Conservation (phyloP, 805 yeast species). For the Helenozyma baotianmanensis region DNA sequence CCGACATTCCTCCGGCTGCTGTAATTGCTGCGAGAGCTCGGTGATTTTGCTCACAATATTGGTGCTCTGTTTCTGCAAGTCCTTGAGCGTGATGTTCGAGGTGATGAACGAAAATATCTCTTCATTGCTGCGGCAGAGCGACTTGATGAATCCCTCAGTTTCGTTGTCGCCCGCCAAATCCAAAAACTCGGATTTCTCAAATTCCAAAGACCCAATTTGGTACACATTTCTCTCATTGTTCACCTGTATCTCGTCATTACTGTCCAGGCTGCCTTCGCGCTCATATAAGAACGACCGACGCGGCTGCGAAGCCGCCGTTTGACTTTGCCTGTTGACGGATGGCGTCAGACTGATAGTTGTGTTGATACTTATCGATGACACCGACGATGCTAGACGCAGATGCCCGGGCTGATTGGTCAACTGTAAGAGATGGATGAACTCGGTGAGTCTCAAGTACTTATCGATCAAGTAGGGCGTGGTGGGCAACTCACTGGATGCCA, state of each 20-base stretch:
- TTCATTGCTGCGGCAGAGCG: conserved; percentile 27
- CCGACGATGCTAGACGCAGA: conserved; percentile 5
- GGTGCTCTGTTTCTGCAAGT: conserved; percentile 37
- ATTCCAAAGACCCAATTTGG: conserved; percentile 45
- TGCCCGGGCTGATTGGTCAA: conserved; percentile 8
- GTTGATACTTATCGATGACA: conserved; percentile 9
- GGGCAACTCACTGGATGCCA: conserved; percentile 54
- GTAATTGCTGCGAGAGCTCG: conserved; percentile 27
- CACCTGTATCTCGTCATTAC: conserved; percentile 19
- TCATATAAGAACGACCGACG: conserved; percentile 7
- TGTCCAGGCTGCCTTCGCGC: conserved; percentile 6
- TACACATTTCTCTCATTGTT: conserved; percentile 30
- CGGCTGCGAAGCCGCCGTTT: neutral
- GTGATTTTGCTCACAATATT: conserved; percentile 27
- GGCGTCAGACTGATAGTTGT: conserved; percentile 10
- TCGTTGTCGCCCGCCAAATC: conserved; percentile 34
- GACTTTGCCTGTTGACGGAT: conserved; percentile 1
- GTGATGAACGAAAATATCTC: conserved; percentile 36
- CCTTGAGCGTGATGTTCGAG: conserved; percentile 39
- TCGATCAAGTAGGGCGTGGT: conserved; percentile 67
- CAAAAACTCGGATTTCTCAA: conserved; percentile 48
- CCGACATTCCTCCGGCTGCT: conserved; percentile 29
- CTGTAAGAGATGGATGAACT: conserved; percentile 48
- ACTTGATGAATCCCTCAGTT: conserved; percentile 54
- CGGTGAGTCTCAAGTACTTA: conserved; percentile 56